Conservation (phyloP, 2,329 filamentous ascomycete species). For the Colletotrichum falcatum region DNA sequence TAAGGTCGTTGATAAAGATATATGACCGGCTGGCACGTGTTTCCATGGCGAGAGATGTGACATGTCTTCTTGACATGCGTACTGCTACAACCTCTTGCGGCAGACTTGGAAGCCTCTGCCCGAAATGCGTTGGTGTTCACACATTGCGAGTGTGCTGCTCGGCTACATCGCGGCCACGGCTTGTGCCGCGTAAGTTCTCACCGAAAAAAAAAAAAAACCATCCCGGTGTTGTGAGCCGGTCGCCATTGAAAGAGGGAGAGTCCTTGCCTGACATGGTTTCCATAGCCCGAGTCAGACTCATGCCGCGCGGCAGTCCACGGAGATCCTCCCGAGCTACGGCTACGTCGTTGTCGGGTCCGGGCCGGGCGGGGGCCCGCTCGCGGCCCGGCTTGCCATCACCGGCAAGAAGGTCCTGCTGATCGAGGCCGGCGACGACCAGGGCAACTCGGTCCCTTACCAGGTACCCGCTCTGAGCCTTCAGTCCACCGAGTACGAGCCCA, state of each 20-base stretch:
- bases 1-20: background rate
- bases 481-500: slow-evolving; percentile 42
- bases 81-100: slow-evolving; percentile 1
- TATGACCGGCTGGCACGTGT: background rate
- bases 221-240: background rate
- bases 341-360: slow-evolving; percentile 71
- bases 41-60: background rate
- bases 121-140: slow-evolving; percentile 29
- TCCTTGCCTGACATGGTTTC: background rate
- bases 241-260: background rate
- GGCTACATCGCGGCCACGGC: slow-evolving; percentile 32
- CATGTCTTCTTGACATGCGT: slow-evolving; percentile 3
- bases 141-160: slow-evolving; percentile 24
- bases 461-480: slow-evolving; percentile 46
- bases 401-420: slow-evolving; percentile 69
- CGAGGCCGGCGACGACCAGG: slow-evolving; percentile 69
- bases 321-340: slow-evolving; percentile 56
- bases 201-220: no score
- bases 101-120: background rate
- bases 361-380: slow-evolving; percentile 66
- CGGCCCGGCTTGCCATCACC: slow-evolving; percentile 66
- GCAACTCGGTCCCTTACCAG: slow-evolving; percentile 46
- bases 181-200: slow-evolving; percentile 25
- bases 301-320: slow-evolving; percentile 19
- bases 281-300: slow-evolving; percentile 25